These are phyloP conservation scores for Aspergillaceae sp. DNA, from an alignment of 2,329 filamentous ascomycete species.

Conservation along the genomic window DNA sequence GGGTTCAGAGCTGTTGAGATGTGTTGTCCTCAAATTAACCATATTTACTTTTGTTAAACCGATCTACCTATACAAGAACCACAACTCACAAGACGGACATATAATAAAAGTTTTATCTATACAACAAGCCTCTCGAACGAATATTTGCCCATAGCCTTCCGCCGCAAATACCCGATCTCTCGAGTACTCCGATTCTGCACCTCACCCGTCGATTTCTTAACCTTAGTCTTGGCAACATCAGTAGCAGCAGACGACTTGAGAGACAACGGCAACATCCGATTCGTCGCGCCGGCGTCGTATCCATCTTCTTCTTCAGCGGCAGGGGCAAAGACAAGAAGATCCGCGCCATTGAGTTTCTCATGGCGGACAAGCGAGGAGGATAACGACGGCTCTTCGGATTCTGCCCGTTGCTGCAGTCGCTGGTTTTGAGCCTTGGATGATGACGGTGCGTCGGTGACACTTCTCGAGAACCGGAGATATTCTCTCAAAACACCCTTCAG, in stretches of 20 bases:
- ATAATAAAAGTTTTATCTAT: constrained; percentile 26
- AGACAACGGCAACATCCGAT: constrained; percentile 54
- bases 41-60: too few relatives aligned
- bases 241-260: constrained; percentile 55
- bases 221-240: constrained; percentile 37
- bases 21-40: too few relatives aligned
- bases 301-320: constrained; percentile 20
- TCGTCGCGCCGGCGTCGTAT: constrained; percentile 20
- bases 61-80: too few relatives aligned
- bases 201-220: constrained; percentile 59
- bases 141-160: constrained; percentile 73
- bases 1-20: too few relatives aligned
- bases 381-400: constrained; percentile 4
- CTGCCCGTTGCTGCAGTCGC: constrained; percentile 4
- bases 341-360: constrained; percentile 33
- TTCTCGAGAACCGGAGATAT: constrained; percentile 35
- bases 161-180: constrained; percentile 69
- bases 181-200: constrained; percentile 58
- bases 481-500: constrained; percentile 40
- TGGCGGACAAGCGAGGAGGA: constrained; percentile 20
- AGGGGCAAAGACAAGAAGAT: constrained; percentile 24
- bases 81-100: too few relatives aligned
- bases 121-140: constrained; percentile 69
- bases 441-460: constrained; percentile 7
- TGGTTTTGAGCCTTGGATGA: background rate